phyloP scores from a whole-genome alignment of 2,329 filamentous ascomycete genomes.

The Alternaria infectoria region DNA sequence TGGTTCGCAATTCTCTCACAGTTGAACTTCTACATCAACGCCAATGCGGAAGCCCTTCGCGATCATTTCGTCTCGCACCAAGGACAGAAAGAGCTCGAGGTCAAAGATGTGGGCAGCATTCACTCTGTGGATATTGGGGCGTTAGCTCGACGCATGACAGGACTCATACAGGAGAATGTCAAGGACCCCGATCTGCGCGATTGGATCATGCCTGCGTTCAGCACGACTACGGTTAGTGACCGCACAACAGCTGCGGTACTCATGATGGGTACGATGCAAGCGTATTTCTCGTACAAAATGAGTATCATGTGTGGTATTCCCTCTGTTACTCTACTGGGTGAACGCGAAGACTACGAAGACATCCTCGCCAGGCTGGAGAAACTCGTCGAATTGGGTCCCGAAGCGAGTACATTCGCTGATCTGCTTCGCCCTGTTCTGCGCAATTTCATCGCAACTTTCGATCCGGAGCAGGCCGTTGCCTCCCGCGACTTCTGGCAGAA shows the following conservation, averaged over 20 bases:
- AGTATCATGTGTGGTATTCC: conserved; percentile 18
- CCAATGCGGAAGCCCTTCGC: conserved; percentile 28
- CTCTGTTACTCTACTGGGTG: conserved; percentile 26
- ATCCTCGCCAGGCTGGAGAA: conserved; percentile 21
- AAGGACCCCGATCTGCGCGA: conserved; percentile 11
- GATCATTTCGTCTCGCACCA: conserved; percentile 43
- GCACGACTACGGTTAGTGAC: conserved; percentile 22
- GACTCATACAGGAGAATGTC: conserved; percentile 14
- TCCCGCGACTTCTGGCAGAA: conserved; percentile 19
- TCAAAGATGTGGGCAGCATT: conserved; percentile 11
- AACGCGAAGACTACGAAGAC: conserved; percentile 22
- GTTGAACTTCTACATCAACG: conserved; percentile 34
- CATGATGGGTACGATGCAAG: conserved; percentile 25
- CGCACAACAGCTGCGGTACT: conserved; percentile 15
- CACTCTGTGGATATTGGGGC: conserved; percentile 1
- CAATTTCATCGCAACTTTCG: conserved; percentile 20
- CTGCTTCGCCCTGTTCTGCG: conserved; percentile 18
- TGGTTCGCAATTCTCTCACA: conserved; percentile 36
- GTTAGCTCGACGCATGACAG: conserved; percentile 10
- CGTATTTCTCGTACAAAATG: conserved; percentile 20
- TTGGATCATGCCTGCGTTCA: conserved; percentile 29
- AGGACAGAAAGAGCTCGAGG: conserved; percentile 22
- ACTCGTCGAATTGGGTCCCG: conserved; percentile 9
- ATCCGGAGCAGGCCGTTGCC: background rate
- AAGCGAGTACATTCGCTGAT: conserved; percentile 10